These are phyloP conservation scores for Paraphoma chrysanthemicola DNA, from an alignment of 2,329 filamentous ascomycete genomes.

Conservation along the genomic window DNA sequence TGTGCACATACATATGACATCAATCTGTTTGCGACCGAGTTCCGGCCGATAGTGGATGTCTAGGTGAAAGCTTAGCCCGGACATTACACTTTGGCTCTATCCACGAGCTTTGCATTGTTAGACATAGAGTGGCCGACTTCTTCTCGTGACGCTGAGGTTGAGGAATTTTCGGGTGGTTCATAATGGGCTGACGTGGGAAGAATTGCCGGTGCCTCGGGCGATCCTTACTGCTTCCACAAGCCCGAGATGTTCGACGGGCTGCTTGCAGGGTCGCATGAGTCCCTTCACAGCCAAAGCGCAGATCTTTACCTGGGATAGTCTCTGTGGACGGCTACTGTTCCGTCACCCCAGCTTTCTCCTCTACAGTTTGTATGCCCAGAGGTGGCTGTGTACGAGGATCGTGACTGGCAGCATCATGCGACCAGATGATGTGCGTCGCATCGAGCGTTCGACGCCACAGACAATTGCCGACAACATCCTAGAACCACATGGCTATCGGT, in stretches of 20 bases:
- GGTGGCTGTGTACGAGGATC: not conserved
- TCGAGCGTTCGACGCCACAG: not conserved
- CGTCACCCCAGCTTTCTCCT: not conserved
- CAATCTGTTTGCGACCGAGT: not conserved
- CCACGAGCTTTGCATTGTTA: not conserved
- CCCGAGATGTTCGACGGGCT: constrained; percentile 9
- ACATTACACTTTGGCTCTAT: not conserved
- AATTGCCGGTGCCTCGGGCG: constrained; percentile 22
- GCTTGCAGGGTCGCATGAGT: constrained; percentile 13
- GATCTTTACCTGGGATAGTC: constrained; percentile 1
- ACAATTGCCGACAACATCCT: not conserved
- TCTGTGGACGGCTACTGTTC: not conserved
- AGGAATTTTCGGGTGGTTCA: not conserved
- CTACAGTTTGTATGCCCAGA: not conserved
- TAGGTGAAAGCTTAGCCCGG: not conserved
- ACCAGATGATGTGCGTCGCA: not conserved
- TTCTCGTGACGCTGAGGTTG: not conserved
- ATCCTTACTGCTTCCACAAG: constrained; percentile 18
- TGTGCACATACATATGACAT: not conserved
- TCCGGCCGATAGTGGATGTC: not conserved
- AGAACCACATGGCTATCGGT: not conserved
- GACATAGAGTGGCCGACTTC: not conserved
- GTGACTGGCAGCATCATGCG: not conserved
- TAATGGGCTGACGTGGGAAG: not conserved
- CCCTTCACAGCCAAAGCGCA: not conserved